Evolutionary conservation across 129 eudicot genomes (phyloP), one percentile per base, ranked within the genome.

Genomic region (Chrysanthemum seticuspe): DNA sequence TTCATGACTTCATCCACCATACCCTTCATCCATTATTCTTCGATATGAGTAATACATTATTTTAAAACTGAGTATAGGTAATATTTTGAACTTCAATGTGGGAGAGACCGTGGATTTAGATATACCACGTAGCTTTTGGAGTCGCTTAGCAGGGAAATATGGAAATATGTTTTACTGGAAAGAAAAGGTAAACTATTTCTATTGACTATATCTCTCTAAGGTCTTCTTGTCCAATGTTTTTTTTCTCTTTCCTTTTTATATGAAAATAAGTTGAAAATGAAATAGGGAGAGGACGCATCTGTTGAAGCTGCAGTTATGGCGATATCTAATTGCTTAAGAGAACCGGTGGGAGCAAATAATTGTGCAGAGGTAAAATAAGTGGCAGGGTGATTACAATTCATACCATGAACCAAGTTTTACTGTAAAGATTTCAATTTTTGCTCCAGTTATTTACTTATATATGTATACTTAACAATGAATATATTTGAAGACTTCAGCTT

Each of bases 301-400:
- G 87, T 94, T 75, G 98, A 94, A 88, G 89, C 98, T 65, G 98
- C 98, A 65, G 98, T 94, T 10, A 84, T 86, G 90, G 98, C 97
- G 6, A 88, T 94, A 79, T 83, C 93, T 34, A 86, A 51, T 76
- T 94, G 98, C 87, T 84, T 94, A 67, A 81, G 97, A 78, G 98
- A 94, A 76, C 98, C 98, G 13, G 97, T 88, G 36, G 97, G 97
- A 29, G 77, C 90, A 54, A 88, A 75, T 70, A 94, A 90, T 68
- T 94, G 98, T 76, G 90, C 96, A 47, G 98, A 94, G 87, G 92
- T 94, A 40, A 85, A 87, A 60, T 92, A 81, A 87, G 27, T 47
- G 34, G 74, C 70, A 18, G 15, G 50, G 58, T 70, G 59, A 59
- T 29, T 62, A 40, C 19, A 8, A 11, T 47, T 48, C 8, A 68